phyloP scores from a whole-genome alignment of 1,139 yeast genomes.

The Wickerhamomyces sp. region DNA sequence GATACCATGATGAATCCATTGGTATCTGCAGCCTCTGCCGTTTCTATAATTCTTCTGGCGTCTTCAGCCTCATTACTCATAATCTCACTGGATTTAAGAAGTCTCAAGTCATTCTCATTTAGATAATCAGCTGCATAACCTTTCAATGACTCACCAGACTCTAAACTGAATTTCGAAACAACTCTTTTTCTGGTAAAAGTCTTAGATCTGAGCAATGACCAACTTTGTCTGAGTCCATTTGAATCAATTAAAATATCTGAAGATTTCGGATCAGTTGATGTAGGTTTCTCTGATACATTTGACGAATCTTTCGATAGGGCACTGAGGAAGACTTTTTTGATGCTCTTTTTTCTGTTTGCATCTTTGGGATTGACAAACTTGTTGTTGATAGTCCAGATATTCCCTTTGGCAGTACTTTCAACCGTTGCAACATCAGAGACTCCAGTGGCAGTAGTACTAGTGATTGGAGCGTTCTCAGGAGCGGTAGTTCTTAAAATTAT shows the following conservation, averaged over 20 bases:
- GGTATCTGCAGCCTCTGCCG: not conserved
- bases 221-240: constrained; percentile 1
- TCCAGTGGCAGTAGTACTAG: not conserved
- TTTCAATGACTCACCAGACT: constrained; percentile 8
- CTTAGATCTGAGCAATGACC: constrained; percentile 9
- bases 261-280: not conserved
- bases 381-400: constrained; percentile 8
- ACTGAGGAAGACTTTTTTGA: constrained; percentile 8
- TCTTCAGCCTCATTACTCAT: constrained; percentile 6
- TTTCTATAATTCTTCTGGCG: constrained; percentile 5
- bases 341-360: constrained; percentile 3
- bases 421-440: not conserved
- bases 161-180: constrained; percentile 4
- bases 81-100: constrained; percentile 5
- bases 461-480: not conserved
- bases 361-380: constrained; percentile 3
- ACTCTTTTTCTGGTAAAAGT: not conserved
- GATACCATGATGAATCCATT: not conserved
- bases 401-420: not conserved
- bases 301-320: constrained; percentile 5
- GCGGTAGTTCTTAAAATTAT: not conserved
- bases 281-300: not conserved
- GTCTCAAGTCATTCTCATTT: constrained; percentile 2
- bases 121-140: constrained; percentile 12
- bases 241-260: not conserved